phyloP scores from a whole-genome alignment of 352 stramenopile genomes.

The Globisporangium cederbergense region DNA sequence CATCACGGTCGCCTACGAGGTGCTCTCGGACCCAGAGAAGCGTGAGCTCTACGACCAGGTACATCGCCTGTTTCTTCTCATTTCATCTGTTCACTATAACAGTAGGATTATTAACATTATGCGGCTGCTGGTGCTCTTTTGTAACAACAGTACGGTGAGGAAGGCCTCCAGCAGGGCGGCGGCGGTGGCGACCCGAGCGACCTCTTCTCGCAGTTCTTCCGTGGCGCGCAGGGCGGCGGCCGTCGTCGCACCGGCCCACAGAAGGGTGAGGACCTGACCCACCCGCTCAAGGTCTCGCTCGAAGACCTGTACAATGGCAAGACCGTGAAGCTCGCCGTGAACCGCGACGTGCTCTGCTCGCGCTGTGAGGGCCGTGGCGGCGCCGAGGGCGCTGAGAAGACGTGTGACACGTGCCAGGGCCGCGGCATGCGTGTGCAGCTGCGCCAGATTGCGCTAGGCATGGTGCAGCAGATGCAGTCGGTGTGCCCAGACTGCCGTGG shows the following conservation, averaged over 20 bases:
- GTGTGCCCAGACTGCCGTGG: conserved; percentile 93
- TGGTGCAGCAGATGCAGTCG: conserved; percentile 98
- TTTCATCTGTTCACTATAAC: background rate
- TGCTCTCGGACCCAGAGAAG: conserved; percentile 93
- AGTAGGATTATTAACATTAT: background rate
- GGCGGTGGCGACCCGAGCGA: conserved; percentile 77
- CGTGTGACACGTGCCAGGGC: conserved; percentile 94
- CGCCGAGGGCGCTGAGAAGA: conserved; percentile 91
- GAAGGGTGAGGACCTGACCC: conserved; percentile 94
- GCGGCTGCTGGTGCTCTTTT: conserved; percentile 19
- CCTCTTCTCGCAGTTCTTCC: conserved; percentile 98
- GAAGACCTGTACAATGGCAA: conserved; percentile 99
- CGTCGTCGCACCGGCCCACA: conserved; percentile 80
- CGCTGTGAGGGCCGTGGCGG: conserved; percentile 88
- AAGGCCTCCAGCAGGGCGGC: conserved; percentile 93
- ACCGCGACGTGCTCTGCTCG: conserved; percentile 91
- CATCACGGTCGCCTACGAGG: conserved; percentile 95
- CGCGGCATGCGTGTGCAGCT: conserved; percentile 94
- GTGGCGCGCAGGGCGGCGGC: conserved; percentile 55
- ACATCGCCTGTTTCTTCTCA: background rate
- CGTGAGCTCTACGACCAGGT: conserved; percentile 85
- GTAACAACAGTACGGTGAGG: conserved; percentile 93
- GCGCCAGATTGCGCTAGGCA: conserved; percentile 96
- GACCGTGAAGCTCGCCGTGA: conserved; percentile 97
- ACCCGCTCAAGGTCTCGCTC: conserved; percentile 95